phyloP scores from a whole-genome alignment of 2,329 filamentous ascomycete genomes.

The Stagonosporopsis cucurbitacearum region DNA sequence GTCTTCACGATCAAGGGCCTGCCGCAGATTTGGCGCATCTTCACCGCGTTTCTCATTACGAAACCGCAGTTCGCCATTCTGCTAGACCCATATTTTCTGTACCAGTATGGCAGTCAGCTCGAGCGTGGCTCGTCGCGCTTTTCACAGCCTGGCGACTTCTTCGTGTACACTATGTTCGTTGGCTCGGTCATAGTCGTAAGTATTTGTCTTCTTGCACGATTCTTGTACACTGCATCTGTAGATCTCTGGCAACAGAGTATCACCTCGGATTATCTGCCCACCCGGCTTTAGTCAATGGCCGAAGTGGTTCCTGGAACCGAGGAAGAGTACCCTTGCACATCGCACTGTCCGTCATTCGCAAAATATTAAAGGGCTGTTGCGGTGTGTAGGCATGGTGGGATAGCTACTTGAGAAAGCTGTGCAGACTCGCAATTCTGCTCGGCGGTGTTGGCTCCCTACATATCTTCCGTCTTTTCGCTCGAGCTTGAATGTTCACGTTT shows the following conservation, averaged over 20 bases:
- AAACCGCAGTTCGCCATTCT: constrained; percentile 64
- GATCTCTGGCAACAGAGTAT: constrained; percentile 20
- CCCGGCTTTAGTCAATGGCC: constrained; percentile 56
- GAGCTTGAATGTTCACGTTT: constrained; percentile 13
- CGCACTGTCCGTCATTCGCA: constrained; percentile 59
- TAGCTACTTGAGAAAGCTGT: constrained; percentile 59
- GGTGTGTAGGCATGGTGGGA: constrained; percentile 61
- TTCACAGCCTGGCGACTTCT: constrained; percentile 74
- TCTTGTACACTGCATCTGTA: constrained; percentile 24
- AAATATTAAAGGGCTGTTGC: constrained; percentile 52
- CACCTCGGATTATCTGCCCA: constrained; percentile 68
- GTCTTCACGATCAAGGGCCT: constrained; percentile 62
- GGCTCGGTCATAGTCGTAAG: constrained; percentile 78
- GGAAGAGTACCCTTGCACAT: constrained; percentile 61
- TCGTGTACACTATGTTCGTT: constrained; percentile 81
- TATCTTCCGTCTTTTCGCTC: constrained; percentile 37
- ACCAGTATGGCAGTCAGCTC: constrained; percentile 75
- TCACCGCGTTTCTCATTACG: constrained; percentile 66
- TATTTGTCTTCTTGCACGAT: constrained; percentile 44
- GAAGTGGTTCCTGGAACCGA: constrained; percentile 63
- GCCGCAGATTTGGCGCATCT: constrained; percentile 66
- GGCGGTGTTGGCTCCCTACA: constrained; percentile 73
- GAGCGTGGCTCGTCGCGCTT: constrained; percentile 77
- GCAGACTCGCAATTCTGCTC: constrained; percentile 61
- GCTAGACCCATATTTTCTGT: constrained; percentile 80